Base-by-base conservation (phyloP, 2,329 filamentous ascomycete genomes). In the Rhinocladiella mackenziei region DNA sequence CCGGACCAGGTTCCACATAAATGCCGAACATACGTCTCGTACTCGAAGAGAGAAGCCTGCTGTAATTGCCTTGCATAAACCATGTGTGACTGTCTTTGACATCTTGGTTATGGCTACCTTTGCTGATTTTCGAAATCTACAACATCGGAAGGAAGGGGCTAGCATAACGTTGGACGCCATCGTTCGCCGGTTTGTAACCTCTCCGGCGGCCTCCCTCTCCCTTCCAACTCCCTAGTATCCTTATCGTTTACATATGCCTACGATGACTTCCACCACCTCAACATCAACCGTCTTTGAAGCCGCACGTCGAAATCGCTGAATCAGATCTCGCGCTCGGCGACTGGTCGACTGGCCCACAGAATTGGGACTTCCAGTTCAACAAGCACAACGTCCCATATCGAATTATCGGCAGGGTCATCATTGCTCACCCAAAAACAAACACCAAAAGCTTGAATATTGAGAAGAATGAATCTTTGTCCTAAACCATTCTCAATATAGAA, bases 281-380 rank as follows among this genome's bases (percentile, higher is more conserved):
- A 14, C 39, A 23, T 22, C 31, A 13, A 20, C 26, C 20, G 23
- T n/a, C 20, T 13, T 14, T 18, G 36, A 15, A 15, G 31, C 11
- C 5, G 13, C 19, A 13, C 39, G 39, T 36, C 39, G 31, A 5
- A 25, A 4, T 18, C 39, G 31, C n/a, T 20, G 22, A n/a, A 13
- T 5, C 9, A 8, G 20, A 13, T 18, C 30, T 22, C 31, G 15
- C 10, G 39, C 18, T 36, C 39, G 39, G 18, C 39, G 20, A 8
- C 7, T 28, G 4, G 19, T 11, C 14, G 19, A 25, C 4, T 9
- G n/a, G n/a, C n/a, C n/a, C n/a, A n/a, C n/a, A n/a, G n/a, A n/a
- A n/a, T n/a, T n/a, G n/a, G n/a, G n/a, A n/a, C n/a, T n/a, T n/a
- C n/a, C n/a, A n/a, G n/a, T n/a, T n/a, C n/a, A n/a, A n/a, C 19